Evolutionary conservation across 495 filamentous ascomycete genomes (phyloP).

Genomic region (Aspergillus carlsbadensis): DNA sequence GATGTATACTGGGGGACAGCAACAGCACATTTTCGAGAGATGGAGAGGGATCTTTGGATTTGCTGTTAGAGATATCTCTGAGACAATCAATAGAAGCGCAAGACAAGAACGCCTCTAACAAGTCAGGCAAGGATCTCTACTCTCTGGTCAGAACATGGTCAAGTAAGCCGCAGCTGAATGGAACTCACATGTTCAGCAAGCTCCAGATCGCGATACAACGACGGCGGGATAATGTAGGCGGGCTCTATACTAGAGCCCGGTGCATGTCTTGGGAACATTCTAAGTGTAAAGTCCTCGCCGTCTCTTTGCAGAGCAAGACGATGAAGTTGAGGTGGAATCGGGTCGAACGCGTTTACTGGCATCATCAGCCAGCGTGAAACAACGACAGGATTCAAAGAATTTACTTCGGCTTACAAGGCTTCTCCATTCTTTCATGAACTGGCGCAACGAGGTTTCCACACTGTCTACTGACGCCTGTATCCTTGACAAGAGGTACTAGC

Average conservation of each 20-base stretch:
- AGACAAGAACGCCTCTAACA: conserved; percentile 4
- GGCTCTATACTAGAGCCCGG: not conserved
- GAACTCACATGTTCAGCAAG: not conserved
- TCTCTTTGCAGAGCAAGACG: not conserved
- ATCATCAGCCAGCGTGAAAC: not conserved
- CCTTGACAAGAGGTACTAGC: conserved; percentile 8
- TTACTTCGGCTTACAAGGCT: not conserved
- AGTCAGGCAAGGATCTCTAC: not conserved
- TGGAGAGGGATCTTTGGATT: not conserved
- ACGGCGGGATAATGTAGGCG: conserved; percentile 18
- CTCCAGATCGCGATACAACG: conserved; percentile 5
- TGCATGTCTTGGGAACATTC: not conserved
- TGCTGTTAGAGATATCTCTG: not conserved
- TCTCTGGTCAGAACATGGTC: not conserved
- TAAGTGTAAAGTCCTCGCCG: not conserved
- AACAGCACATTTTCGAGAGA: conserved; percentile 11
- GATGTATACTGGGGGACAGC: conserved; percentile 16
- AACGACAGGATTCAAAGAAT: not conserved
- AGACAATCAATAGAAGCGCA: not conserved
- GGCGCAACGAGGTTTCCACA: conserved; percentile 2
- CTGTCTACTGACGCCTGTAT: not conserved
- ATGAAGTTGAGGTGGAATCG: not conserved
- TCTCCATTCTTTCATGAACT: conserved; percentile 15
- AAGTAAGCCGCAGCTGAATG: not conserved
- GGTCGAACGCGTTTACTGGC: not conserved